A percentile compares a stretch with the other conserved stretches of the same genome.
Evolutionary conservation across 2,329 filamentous ascomycete species (phyloP).

Genomic region (Calonectria ilicicola): DNA sequence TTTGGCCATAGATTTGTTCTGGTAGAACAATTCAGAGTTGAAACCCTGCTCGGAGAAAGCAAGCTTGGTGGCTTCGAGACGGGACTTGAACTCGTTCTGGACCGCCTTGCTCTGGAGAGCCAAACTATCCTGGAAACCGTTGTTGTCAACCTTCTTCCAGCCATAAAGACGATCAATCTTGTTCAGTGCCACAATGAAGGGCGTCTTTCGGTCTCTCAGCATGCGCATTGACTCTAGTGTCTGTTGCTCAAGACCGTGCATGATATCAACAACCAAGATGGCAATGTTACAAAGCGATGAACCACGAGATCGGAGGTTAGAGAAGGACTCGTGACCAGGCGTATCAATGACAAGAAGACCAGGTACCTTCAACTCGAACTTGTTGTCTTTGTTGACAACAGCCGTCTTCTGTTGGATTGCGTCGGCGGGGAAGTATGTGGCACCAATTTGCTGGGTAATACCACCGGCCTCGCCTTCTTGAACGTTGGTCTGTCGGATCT

Average conservation of each 20-base stretch:
- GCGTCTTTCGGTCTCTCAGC: constrained; percentile 92
- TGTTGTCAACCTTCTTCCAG: constrained; percentile 99
- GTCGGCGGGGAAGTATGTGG: constrained; percentile 97
- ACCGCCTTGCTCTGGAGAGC: constrained; percentile 91
- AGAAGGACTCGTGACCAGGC: constrained; percentile 99
- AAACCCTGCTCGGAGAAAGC: constrained; percentile 97
- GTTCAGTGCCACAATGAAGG: constrained; percentile 98
- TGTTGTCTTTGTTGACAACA: constrained; percentile 90
- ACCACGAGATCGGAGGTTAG: constrained; percentile 94
- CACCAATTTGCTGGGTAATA: constrained; percentile 99
- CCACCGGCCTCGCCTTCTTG: constrained; percentile 99
- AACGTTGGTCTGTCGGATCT: constrained; percentile 97
- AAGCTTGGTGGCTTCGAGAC: constrained; percentile 90
- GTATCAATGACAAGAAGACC: constrained; percentile 98
- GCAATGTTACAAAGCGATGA: constrained; percentile 99
- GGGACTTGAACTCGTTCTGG: constrained; percentile 92
- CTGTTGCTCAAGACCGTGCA: constrained; percentile 98
- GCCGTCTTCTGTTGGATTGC: constrained; percentile 92
- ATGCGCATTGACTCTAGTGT: constrained; percentile 97
- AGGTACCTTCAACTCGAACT: constrained; percentile 97
- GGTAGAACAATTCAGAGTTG: constrained; percentile 96
- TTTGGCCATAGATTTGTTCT: constrained; percentile 97
- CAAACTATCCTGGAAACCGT: constrained; percentile 95
- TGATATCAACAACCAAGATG: constrained; percentile 98
- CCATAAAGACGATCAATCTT: constrained; percentile 99